Evolutionary conservation across 1,139 yeast species (phyloP), one percentile per base, ranked within the genome.

Genomic region (Sugiyamaella novakii): DNA sequence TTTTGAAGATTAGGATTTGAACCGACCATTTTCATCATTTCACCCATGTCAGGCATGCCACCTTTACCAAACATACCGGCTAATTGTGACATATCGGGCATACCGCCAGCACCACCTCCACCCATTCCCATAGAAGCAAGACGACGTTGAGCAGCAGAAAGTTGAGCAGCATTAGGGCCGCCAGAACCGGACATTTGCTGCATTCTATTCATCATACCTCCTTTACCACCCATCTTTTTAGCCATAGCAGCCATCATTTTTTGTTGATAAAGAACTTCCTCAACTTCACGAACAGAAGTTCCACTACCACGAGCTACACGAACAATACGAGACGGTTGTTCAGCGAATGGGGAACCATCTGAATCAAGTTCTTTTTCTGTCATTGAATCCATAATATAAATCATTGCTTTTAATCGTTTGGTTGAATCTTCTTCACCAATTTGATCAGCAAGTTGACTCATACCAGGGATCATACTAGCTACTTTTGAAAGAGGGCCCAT

Each of bases 291-390:
- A 0, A 87, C 96, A 2, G 92, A 75, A 34, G 97, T 88, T 12
- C 98, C 98, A 5, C 96, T 84, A n/a, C 98, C 98, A 55, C 87
- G 78, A 0, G 98, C 98, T 5, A 92, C 94, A 60, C 98, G 78
- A 17, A 91, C 79, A 49, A 92, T 81, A 66, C 98, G 79, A 45
- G 83, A 77, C 3, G 98, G 98, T 65, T 91, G 82, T 46, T 83
- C 82, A 41, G 80, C 77, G 67, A 92, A 89, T 22, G 87, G 72
- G 54, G 81, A 74, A 1, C 98, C 98, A 66, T 92, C 98, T 55
- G 89, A 80, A 60, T 89, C 96, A 55, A 92, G 78, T 71, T 92
- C 98, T 62, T 83, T 76, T 56, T 84, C 85, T 0, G 96, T 91
- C 98, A 92, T 92, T 2, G 97, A 88, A 67, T 92, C 98, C 87